These are phyloP conservation scores for Cercis canadensis DNA, from an alignment of 306 rosid species.

Conservation along the genomic window DNA sequence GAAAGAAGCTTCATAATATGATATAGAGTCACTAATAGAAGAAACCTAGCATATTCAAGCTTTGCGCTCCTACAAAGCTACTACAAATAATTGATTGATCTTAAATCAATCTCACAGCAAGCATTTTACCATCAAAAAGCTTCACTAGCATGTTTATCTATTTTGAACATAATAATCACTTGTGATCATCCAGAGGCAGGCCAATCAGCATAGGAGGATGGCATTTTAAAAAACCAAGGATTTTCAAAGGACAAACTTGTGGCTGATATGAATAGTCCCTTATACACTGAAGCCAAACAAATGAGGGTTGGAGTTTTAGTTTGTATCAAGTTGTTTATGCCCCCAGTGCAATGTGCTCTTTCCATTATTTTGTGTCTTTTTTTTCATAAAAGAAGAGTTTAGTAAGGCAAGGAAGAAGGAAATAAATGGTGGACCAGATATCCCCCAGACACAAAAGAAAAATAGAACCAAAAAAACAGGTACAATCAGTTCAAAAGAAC, in stretches of 20 bases:
- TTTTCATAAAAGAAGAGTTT: too few species aligned
- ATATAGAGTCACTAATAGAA: neutral
- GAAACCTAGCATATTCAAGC: neutral
- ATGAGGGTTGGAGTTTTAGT: neutral
- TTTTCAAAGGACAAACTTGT: neutral
- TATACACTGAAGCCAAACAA: neutral
- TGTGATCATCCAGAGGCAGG: neutral
- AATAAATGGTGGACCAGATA: too few species aligned
- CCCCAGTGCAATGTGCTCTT: conserved; percentile 8
- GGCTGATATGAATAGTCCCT: neutral
- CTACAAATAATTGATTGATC: conserved; percentile 6
- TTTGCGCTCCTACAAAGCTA: conserved; percentile 3
- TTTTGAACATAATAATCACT: neutral
- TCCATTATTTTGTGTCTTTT: neutral
- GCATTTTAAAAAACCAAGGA: neutral
- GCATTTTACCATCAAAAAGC: neutral
- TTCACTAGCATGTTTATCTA: conserved; percentile 3
- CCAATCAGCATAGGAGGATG: neutral
- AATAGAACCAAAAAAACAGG: too few species aligned
- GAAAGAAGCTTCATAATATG: conserved; percentile 14
- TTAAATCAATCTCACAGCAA: neutral
- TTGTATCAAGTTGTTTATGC: neutral
- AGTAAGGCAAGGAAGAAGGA: too few species aligned
- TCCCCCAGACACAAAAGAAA: too few species aligned
- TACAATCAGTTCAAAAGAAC: too few species aligned